Conservation (phyloP, 306 rosid species). For the Cucurbita moschata region DNA sequence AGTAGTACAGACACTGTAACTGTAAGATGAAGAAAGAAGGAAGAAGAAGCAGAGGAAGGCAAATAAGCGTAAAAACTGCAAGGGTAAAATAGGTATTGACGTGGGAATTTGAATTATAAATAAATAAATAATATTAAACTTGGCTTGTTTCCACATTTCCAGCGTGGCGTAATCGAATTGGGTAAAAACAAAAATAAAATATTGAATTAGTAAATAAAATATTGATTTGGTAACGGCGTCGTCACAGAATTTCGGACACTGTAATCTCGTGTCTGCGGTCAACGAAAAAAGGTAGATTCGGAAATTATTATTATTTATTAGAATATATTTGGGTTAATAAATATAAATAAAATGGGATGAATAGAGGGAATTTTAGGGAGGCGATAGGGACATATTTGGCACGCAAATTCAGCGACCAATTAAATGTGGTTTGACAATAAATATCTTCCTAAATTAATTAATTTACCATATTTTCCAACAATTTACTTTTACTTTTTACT, state of each 20-base stretch:
- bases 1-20: not conserved
- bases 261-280: not conserved
- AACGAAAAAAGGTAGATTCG: not conserved
- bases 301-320: too few relatives aligned
- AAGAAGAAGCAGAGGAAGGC: conserved; percentile 1
- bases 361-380: not conserved
- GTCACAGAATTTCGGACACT: not conserved
- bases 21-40: not conserved
- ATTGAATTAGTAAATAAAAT: too few relatives aligned
- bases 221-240: not conserved
- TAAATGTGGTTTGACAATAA: not conserved
- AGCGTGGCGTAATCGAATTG: conserved; percentile 1
- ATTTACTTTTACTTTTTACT: not conserved
- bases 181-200: not conserved
- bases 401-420: conserved; percentile 3
- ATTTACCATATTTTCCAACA: not conserved
- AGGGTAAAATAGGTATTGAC: too few relatives aligned
- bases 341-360: not conserved
- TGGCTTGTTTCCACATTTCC: too few relatives aligned
- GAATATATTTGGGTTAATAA: too few relatives aligned
- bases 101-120: too few relatives aligned
- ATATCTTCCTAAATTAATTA: not conserved
- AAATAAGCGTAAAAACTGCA: not conserved
- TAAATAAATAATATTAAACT: too few relatives aligned
- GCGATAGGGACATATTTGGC: not conserved